Evolutionary conservation across 148 eudicot species (phyloP), one percentile per base, ranked within the genome.

Genomic region (Amaranthus palmeri): DNA sequence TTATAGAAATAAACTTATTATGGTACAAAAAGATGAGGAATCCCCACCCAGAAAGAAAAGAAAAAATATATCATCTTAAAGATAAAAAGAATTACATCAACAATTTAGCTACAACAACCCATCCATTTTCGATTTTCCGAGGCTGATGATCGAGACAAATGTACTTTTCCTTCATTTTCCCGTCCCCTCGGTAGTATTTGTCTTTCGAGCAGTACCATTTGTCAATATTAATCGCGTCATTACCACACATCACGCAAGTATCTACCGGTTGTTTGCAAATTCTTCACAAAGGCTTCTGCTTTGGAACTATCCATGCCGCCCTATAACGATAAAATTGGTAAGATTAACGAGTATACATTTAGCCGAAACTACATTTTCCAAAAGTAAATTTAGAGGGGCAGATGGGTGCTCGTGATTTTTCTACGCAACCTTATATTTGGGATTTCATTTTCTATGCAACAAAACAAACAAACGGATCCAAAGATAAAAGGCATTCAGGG

Each of bases 241-340:
- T 65, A 93, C 98, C 98, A 93, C 47, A 91, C 97, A 52, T 93
- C 98, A 13, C 98, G 97, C 78, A 93, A 65, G 67, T 93, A 93
- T 68, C 98, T 88, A 66, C 91, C 92, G 0, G 65, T 87, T 76
- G 77, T 91, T 60, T 89, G 97, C 83, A 93, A 80, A 65, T 87
- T 89, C 85, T 93, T 93, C 84, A 93, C 95, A 81, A 86, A 78
- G 79, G 85, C 79, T 77, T 93, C 98, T 1, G 98, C 88, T 76
- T 87, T 72, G 14, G 91, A 80, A 83, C 87, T 88, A 77, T 79
- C 81, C 84, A 93, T 70, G 2, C 87, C 81, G 68, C 97, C 98
- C 98, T 93, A 82, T 48, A 70, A 76, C 9, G 54, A 18, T 46
- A 14, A 54, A 57, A 4, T 4, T 0, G n/a, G n/a, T n/a, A n/a